Base-by-base conservation (phyloP, 768 basidiomycete species). In the Mycena rosella region DNA sequence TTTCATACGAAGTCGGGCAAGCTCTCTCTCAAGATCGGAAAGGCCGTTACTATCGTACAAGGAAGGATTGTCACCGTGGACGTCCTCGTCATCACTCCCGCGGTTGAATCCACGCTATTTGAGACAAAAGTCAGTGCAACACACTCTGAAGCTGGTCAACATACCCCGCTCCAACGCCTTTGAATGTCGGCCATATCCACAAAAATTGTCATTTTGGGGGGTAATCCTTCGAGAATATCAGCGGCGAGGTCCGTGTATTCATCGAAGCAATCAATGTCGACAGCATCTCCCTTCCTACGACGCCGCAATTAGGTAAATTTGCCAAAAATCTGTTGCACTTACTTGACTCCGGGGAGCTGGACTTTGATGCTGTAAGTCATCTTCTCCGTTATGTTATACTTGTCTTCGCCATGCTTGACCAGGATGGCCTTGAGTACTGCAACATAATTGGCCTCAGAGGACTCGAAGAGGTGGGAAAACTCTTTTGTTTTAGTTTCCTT, bases 21-120 rank as follows among this genome's bases (percentile, higher is more conserved):
- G 63, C n/a, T 44, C 47, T 24, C 51, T 47, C 4, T 73, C 72
- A 17, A 63, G 45, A 40, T 69, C 64, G 8, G 71, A 70, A 14
- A 66, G 44, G 8, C 68, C 69, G 49, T 61, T 32, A 7, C 24
- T 3, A 40, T 55, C 44, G 17, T 45, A 45, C 13, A 45, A 24
- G 7, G 18, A 18, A 3, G 44, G n/a, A 24, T 45, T n/a, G n/a
- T n/a, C 44, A 45, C n/a, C n/a, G n/a, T 45, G 5, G 7, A 45
- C n/a, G 17, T 45, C 44, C n/a, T 45, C 44, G 22, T 45, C 13
- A 13, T 45, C 44, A 45, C 44, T 45, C 22, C 44, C 44, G 6
- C 22, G n/a, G 17, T n/a, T 13, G 8, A 9, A 22, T 3, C 44
- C n/a, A n/a, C 44, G n/a, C 7, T n/a, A 18, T 45, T 45, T n/a